Evolutionary conservation across 805 yeast species (phyloP).

Genomic region (Lipomyces japonicus): DNA sequence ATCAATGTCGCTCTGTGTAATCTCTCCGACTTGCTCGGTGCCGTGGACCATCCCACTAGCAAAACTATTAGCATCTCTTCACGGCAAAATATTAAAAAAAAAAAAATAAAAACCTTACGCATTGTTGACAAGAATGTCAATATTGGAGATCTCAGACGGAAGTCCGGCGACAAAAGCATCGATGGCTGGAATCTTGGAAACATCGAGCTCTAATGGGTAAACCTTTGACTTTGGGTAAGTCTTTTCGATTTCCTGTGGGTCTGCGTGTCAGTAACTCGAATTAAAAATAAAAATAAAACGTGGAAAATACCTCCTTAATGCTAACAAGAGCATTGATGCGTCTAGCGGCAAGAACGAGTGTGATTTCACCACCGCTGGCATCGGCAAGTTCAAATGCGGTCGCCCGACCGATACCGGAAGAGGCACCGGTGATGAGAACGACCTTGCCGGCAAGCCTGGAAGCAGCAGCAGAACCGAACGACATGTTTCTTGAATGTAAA

Average conservation of each 20-base stretch:
- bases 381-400: slow-evolving; percentile 84
- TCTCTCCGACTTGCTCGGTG: slow-evolving; percentile 66
- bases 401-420: slow-evolving; percentile 91
- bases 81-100: neutral
- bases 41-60: slow-evolving; percentile 63
- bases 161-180: slow-evolving; percentile 50
- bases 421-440: slow-evolving; percentile 87
- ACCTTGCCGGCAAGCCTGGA: slow-evolving; percentile 76
- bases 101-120: slow-evolving; percentile 40
- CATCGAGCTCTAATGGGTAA: slow-evolving; percentile 52
- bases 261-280: too few species aligned
- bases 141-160: slow-evolving; percentile 52
- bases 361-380: slow-evolving; percentile 66
- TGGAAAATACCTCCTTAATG: slow-evolving; percentile 38
- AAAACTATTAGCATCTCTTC: neutral
- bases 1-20: slow-evolving; percentile 59
- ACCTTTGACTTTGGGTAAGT: slow-evolving; percentile 50
- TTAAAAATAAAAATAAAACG: too few species aligned
- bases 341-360: slow-evolving; percentile 74
- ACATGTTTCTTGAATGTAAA: slow-evolving; percentile 31
- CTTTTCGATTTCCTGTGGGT: slow-evolving; percentile 41
- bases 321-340: slow-evolving; percentile 59
- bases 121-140: slow-evolving; percentile 62
- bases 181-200: slow-evolving; percentile 50
- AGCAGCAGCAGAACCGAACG: slow-evolving; percentile 70